phyloP scores from a whole-genome alignment of 805 yeast species.

The Candida verbasci region DNA sequence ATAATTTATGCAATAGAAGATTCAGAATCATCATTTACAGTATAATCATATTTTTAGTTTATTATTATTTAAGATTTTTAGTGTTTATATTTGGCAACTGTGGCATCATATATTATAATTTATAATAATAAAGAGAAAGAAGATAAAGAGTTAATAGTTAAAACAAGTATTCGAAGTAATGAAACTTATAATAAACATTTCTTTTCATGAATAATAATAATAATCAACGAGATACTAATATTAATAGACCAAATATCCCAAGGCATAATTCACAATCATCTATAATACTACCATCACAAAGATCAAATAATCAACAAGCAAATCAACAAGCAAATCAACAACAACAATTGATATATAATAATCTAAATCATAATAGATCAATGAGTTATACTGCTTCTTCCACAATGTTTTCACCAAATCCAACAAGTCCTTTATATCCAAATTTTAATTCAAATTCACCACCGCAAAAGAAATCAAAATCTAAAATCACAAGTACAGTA shows the following conservation, averaged over 20 bases:
- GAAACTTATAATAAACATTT: neutral
- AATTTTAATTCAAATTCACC: neutral
- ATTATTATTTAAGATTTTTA: too few species aligned
- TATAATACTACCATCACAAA: constrained; percentile 1
- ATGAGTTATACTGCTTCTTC: constrained; percentile 1
- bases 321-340: neutral
- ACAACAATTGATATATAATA: too few species aligned
- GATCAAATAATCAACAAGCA: neutral
- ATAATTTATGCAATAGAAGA: too few species aligned
- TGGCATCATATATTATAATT: constrained; percentile 1
- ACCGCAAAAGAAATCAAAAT: too few species aligned
- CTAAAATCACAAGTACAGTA: neutral
- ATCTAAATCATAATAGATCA: neutral
- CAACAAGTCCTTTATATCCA: constrained; percentile 5
- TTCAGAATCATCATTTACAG: too few species aligned
- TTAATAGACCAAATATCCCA: neutral
- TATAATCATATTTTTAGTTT: too few species aligned
- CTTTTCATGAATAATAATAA: neutral
- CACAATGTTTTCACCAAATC: constrained; percentile 7
- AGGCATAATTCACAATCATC: constrained; percentile 1
- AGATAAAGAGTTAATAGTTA: too few species aligned
- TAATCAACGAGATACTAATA: neutral
- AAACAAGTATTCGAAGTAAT: too few species aligned
- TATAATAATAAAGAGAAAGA: too few species aligned
- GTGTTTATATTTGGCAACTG: too few species aligned